A percentile compares a stretch with the other conserved stretches of the same genome.
phyloP scores from a whole-genome alignment of 225 moss, liverwort and hornwort genomes.

The Physcomitrium patens region DNA sequence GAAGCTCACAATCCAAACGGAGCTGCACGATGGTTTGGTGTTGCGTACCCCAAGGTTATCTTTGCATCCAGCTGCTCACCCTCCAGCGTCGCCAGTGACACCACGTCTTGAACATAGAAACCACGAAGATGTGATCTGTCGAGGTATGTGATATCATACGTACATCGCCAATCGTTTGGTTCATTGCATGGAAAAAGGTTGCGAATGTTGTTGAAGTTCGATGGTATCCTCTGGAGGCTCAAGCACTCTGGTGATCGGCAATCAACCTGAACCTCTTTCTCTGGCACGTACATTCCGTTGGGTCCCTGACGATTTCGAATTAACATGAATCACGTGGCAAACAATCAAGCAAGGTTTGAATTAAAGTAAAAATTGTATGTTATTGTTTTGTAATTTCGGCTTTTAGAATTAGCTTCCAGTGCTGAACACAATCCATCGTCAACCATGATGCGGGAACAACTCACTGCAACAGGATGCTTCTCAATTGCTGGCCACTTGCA shows the following conservation, averaged over 20 bases:
- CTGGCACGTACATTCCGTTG: slow-evolving; percentile 30
- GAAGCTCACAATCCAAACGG: not conserved
- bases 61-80: slow-evolving; percentile 22
- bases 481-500: slow-evolving; percentile 36
- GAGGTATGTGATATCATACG: slow-evolving; percentile 22
- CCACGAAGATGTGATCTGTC: slow-evolving; percentile 11
- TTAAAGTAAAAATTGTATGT: not conserved
- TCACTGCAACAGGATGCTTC: slow-evolving; percentile 27
- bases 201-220: not conserved
- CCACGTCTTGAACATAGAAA: slow-evolving; percentile 18
- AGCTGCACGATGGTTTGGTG: not conserved
- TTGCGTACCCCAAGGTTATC: slow-evolving; percentile 19
- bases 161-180: slow-evolving; percentile 17
- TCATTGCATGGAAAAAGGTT: not conserved
- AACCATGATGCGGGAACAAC: not conserved
- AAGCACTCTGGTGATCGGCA: not conserved
- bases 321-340: not conserved
- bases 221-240: not conserved
- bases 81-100: not conserved
- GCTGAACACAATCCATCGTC: too few relatives aligned
- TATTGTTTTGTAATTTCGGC: not conserved
- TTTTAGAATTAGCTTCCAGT: too few relatives aligned
- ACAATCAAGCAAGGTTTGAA: not conserved
- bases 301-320: slow-evolving; percentile 19
- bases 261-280: slow-evolving; percentile 24